phyloP scores from a whole-genome alignment of 116 monocot species.

The Posidonia oceanica region DNA sequence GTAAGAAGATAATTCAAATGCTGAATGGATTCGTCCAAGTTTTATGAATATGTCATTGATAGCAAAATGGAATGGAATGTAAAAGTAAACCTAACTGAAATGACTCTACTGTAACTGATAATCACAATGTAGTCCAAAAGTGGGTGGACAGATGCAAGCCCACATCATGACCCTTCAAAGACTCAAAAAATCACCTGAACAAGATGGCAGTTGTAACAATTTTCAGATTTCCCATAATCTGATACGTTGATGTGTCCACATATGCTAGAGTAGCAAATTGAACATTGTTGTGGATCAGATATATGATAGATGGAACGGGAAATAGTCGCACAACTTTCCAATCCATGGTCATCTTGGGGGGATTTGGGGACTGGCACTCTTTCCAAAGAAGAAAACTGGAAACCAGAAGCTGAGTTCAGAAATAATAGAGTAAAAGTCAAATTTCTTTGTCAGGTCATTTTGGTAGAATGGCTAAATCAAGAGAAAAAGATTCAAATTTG shows the following conservation, averaged over 20 bases:
- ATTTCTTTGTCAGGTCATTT: neutral
- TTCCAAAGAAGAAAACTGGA: constrained; percentile 91
- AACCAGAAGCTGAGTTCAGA: constrained; percentile 56
- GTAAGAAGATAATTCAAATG: neutral
- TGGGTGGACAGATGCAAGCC: no score
- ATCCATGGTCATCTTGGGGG: constrained; percentile 84
- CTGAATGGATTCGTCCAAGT: neutral
- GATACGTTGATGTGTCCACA: constrained; percentile 93
- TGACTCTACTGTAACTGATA: no score
- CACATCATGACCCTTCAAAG: no score
- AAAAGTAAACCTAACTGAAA: no score
- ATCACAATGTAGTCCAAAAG: neutral
- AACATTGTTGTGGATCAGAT: constrained; percentile 97
- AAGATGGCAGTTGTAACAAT: constrained; percentile 93
- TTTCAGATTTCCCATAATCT: constrained; percentile 98
- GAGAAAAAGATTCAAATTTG: no score
- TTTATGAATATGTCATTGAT: neutral
- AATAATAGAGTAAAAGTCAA: constrained; percentile 7
- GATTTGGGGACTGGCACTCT: constrained; percentile 43
- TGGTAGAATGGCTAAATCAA: no score
- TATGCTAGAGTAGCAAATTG: constrained; percentile 85
- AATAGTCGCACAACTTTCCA: constrained; percentile 75
- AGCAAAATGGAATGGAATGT: neutral
- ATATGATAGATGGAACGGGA: constrained; percentile 86
- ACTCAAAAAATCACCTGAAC: constrained; percentile 45